These are phyloP conservation scores for Coemansia sp. DNA, from an alignment of 192 early-diverging fungal species.

Conservation along the genomic window DNA sequence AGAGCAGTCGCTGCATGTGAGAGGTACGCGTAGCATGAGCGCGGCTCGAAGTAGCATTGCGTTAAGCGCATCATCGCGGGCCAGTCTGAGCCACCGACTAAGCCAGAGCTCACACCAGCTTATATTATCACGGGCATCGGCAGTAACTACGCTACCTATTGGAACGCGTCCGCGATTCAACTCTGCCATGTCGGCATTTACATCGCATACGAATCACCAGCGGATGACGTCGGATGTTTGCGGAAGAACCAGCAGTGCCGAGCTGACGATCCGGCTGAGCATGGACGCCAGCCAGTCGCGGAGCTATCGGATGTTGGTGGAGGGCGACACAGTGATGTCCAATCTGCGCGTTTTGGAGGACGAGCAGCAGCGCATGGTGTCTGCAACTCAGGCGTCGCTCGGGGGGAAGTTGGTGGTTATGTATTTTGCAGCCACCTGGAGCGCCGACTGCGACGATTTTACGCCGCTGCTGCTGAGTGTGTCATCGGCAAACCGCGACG, in stretches of 20 bases:
- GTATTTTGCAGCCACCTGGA: slow-evolving; percentile 54
- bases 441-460: slow-evolving; percentile 54
- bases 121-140: slow-evolving; percentile 5
- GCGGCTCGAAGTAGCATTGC: slow-evolving; percentile 34
- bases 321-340: slow-evolving; percentile 37
- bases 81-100: slow-evolving; percentile 33
- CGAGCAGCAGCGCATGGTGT: slow-evolving; percentile 39
- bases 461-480: slow-evolving; percentile 31
- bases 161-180: slow-evolving; percentile 37
- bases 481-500: slow-evolving; percentile 30
- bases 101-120: slow-evolving; percentile 33
- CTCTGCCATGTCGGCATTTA: slow-evolving; percentile 30
- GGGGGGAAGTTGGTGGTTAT: slow-evolving; percentile 29
- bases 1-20: slow-evolving; percentile 15
- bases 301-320: slow-evolving; percentile 43
- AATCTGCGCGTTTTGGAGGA: slow-evolving; percentile 43
- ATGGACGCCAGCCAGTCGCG: slow-evolving; percentile 48
- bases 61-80: slow-evolving; percentile 29
- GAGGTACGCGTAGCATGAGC: slow-evolving; percentile 46
- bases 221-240: slow-evolving; percentile 9
- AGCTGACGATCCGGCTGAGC: slow-evolving; percentile 50
- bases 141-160: slow-evolving; percentile 41
- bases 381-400: slow-evolving; percentile 27
- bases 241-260: slow-evolving; percentile 14
- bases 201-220: slow-evolving; percentile 1